Conservation (phyloP, 305 asterid species). For the Lippia alba region DNA sequence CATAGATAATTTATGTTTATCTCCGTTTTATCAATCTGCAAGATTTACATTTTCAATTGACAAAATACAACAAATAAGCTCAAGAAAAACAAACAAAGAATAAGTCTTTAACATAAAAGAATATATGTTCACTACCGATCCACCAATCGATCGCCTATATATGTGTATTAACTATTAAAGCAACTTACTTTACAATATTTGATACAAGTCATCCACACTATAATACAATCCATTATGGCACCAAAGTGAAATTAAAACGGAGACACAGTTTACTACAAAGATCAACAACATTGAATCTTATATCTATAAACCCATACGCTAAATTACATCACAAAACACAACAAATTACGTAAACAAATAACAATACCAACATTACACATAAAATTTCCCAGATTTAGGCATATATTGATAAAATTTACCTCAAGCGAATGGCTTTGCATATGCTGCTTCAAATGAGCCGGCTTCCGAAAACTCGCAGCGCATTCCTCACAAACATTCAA, state of each 20-base stretch:
- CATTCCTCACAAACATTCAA: slow-evolving; percentile 68
- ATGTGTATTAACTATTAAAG: no score
- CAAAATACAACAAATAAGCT: slow-evolving; percentile 6
- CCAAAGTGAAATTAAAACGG: not conserved
- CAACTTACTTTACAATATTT: not conserved
- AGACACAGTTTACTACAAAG: not conserved
- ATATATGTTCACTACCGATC: not conserved
- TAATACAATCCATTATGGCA: not conserved
- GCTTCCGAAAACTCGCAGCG: slow-evolving; percentile 70
- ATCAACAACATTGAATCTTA: not conserved
- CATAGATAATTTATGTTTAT: slow-evolving; percentile 40
- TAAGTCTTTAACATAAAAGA: not conserved
- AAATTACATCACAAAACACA: not conserved
- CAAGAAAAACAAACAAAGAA: not conserved
- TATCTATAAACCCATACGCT: not conserved
- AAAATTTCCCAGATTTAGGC: not conserved
- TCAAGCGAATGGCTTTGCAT: slow-evolving; percentile 87
- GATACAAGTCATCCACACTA: not conserved
- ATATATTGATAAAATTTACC: slow-evolving; percentile 42
- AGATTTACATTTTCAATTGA: slow-evolving; percentile 21
- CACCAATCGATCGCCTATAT: not conserved
- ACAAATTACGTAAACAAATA: not conserved
- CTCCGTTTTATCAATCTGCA: slow-evolving; percentile 51
- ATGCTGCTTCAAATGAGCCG: slow-evolving; percentile 92
- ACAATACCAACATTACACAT: no score